Conservation (phyloP, 1,284 basidiomycete species). For the Moniliophthora roreri region DNA sequence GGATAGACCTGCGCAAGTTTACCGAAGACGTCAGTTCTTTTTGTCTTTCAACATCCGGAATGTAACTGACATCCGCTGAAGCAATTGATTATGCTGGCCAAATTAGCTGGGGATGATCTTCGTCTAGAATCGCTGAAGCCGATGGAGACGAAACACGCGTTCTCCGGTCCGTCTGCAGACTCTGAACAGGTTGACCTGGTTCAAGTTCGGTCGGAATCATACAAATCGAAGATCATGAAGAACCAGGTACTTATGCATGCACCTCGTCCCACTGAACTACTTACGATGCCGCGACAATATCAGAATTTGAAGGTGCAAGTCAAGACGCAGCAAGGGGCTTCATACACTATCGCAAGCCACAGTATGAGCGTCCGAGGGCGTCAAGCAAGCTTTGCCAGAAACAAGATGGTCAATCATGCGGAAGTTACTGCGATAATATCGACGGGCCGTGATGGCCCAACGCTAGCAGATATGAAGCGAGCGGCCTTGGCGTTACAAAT, state of each 20-base stretch:
- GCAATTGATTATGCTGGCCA: constrained; percentile 38
- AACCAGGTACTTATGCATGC: constrained; percentile 22
- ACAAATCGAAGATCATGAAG: constrained; percentile 40
- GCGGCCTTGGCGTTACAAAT: constrained; percentile 42
- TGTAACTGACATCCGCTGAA: constrained; percentile 1
- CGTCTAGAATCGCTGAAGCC: constrained; percentile 49
- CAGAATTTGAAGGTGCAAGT: neutral
- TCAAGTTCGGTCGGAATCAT: constrained; percentile 34
- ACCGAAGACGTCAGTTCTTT: constrained; percentile 28
- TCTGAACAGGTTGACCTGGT: constrained; percentile 24
- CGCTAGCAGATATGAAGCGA: constrained; percentile 48
- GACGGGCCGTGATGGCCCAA: constrained; percentile 51
- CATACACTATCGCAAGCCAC: constrained; percentile 6
- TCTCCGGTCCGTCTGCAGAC: constrained; percentile 24
- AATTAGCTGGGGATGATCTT: constrained; percentile 47
- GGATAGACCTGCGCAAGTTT: constrained; percentile 43
- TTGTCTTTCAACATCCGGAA: neutral
- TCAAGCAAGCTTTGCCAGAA: constrained; percentile 19
- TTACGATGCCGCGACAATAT: constrained; percentile 6
- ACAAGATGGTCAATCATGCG: constrained; percentile 20
- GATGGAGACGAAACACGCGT: constrained; percentile 34
- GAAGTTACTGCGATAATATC: constrained; percentile 34
- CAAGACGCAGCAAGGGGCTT: neutral
- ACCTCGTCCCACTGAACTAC: neutral
- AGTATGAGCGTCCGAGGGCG: constrained; percentile 19